Conservation (phyloP, 2,329 filamentous ascomycete species). For the Xylogone sp. region DNA sequence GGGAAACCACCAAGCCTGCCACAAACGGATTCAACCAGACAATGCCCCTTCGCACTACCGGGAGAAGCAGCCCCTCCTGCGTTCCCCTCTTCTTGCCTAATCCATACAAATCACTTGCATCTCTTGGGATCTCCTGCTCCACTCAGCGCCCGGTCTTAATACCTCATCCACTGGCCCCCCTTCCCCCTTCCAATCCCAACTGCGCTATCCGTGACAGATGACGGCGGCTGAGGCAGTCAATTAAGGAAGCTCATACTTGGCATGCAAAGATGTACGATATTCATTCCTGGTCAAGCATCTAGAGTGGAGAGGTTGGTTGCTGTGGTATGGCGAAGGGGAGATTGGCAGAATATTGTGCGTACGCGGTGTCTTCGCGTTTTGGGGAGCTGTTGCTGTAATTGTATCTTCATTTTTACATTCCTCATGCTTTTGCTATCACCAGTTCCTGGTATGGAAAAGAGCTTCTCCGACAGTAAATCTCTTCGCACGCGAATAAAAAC, state of each 20-base stretch:
- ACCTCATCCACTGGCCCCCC: not conserved
- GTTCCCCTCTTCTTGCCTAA: not conserved
- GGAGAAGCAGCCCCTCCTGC: not conserved
- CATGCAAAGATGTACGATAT: not conserved
- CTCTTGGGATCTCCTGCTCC: not conserved
- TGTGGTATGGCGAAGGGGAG: no score
- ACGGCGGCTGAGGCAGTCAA: not conserved
- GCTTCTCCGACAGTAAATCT: no score
- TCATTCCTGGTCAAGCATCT: no score
- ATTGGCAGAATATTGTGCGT: no score
- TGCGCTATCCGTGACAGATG: not conserved
- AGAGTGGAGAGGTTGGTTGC: no score
- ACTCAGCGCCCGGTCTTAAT: not conserved
- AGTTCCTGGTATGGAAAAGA: no score
- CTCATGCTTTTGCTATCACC: no score
- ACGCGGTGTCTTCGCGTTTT: no score
- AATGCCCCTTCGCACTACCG: not conserved
- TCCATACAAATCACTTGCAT: not conserved
- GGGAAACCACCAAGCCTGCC: no score
- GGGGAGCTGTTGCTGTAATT: no score
- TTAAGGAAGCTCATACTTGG: not conserved
- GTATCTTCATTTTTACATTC: no score
- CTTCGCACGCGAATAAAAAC: no score
- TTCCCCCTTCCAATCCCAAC: not conserved
- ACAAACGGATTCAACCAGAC: not conserved